Base-by-base conservation (phyloP, 2,329 filamentous ascomycete species). In the Pestalotiopsis sp. region DNA sequence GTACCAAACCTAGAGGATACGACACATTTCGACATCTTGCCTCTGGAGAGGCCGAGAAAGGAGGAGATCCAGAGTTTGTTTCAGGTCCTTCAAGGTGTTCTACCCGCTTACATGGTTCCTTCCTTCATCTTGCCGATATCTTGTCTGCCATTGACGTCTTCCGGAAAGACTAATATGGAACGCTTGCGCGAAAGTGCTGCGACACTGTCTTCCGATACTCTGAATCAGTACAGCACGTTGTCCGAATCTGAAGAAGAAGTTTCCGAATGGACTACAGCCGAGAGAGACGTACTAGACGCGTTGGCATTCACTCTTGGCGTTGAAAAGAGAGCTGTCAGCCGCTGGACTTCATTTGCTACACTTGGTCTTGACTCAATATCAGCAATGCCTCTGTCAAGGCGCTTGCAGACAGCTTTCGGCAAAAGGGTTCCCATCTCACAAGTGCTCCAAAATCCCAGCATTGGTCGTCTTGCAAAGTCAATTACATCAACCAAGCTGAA, bases 291-390 rank as follows among this genome's bases (percentile, higher is more conserved):
- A 66, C 88, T 87, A 1, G 71, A 82, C 0, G 80, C 85, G 1
- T 79, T 97, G 6, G 82, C 87, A 0, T 73, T 83, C 4, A 80
- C 85, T 0, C 82, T 91, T 1, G 76, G 80, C 0, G 75, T 88
- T 0, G 75, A 86, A 0, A 68, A 75, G 3, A 73, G 77, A 1
- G 79, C 83, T 0, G 83, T 97, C 49, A 81, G 80, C 11, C 87
- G 87, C 39, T 90, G 90, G 80, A 91, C 90, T 0, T 93, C 94
- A 0, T 92, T 97, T 70, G 90, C 92, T 67, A 88, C 86, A n/a
- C 79, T 97, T 2, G 95, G 95, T 0, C 78, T 98, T 5, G 94
- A 97, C 76, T 97, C 94, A 0, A 89, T 97, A 31, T 92, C 91
- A 7, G 93, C 93, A 0, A 97, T 97, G 71, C 82, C 87, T 0